phyloP scores from a whole-genome alignment of 176 grass and related monocot genomes.

The Triticum timopheevii region DNA sequence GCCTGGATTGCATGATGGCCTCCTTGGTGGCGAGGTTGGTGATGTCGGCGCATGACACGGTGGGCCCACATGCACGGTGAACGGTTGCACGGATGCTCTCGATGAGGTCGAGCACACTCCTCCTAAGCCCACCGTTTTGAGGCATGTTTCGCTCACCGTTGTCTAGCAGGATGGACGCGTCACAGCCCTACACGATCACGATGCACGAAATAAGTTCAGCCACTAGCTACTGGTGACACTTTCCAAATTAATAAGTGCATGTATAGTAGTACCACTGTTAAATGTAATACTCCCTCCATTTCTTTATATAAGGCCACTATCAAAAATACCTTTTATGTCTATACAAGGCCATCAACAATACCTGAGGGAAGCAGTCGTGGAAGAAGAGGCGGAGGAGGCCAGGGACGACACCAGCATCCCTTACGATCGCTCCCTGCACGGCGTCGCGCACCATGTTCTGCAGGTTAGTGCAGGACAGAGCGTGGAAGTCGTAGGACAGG shows the following conservation, averaged over 20 bases:
- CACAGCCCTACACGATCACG: conserved; percentile 31
- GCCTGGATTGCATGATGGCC: conserved; percentile 32
- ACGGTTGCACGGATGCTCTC: conserved; percentile 32
- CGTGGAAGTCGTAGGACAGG: conserved; percentile 48
- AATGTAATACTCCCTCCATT: too few species aligned
- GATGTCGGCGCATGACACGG: conserved; percentile 56
- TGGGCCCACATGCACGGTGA: conserved; percentile 10
- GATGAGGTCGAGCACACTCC: conserved; percentile 16
- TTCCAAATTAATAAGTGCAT: too few species aligned
- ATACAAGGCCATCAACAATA: too few species aligned
- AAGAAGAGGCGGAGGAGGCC: conserved; percentile 50
- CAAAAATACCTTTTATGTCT: too few species aligned
- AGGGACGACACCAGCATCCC: conserved; percentile 36
- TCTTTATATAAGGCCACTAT: too few species aligned
- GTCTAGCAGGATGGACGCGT: conserved; percentile 37
- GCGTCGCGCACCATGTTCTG: conserved; percentile 30
- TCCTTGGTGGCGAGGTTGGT: conserved; percentile 36
- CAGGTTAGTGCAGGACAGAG: conserved; percentile 10
- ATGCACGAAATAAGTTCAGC: not conserved
- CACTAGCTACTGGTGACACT: too few species aligned
- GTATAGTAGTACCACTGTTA: too few species aligned
- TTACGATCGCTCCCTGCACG: not conserved
- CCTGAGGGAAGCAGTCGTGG: conserved; percentile 48
- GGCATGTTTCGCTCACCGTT: not conserved
- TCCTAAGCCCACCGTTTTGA: conserved; percentile 23